Evolutionary conservation across 768 basidiomycete genomes (phyloP).

Genomic region (Pseudohyphozyma bogoriensis): DNA sequence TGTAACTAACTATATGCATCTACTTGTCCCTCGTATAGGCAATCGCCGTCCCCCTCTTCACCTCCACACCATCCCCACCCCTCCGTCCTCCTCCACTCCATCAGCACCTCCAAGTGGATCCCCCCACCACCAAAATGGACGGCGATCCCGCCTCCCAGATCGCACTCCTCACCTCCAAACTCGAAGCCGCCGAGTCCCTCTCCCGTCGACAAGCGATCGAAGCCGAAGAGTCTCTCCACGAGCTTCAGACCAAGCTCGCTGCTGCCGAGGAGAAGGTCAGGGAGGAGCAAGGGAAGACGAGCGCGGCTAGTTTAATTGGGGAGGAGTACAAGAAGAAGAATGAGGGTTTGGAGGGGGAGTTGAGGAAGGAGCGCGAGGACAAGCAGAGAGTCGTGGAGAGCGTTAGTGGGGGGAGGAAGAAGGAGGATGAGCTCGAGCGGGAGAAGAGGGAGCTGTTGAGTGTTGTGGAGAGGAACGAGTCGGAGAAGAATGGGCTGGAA

Average conservation of each 20-base stretch:
- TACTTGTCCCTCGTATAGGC: too few relatives aligned
- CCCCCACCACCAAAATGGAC: too few relatives aligned
- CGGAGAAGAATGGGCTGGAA: slow-evolving; percentile 62
- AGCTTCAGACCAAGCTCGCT: slow-evolving; percentile 6
- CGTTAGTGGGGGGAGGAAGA: background rate
- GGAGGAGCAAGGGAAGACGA: background rate
- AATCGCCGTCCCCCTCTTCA: too few relatives aligned
- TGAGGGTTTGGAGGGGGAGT: background rate
- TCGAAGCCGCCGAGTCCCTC: too few relatives aligned
- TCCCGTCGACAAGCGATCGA: too few relatives aligned
- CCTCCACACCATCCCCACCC: too few relatives aligned
- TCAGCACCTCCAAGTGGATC: too few relatives aligned
- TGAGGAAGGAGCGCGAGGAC: slow-evolving; percentile 1
- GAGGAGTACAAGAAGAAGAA: background rate
- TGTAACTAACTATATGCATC: too few relatives aligned
- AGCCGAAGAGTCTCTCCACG: slow-evolving; percentile 25
- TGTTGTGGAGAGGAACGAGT: slow-evolving; percentile 70
- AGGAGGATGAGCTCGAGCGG: slow-evolving; percentile 47
- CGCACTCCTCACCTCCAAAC: too few relatives aligned
- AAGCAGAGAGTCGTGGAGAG: background rate
- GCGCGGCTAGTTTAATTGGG: background rate
- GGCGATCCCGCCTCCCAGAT: too few relatives aligned
- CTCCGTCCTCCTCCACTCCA: too few relatives aligned
- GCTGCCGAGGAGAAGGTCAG: background rate
- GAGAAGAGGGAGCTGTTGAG: slow-evolving; percentile 83